Evolutionary conservation across 73 alveolate species (phyloP).

Genomic region (Effrenium voratum): DNA sequence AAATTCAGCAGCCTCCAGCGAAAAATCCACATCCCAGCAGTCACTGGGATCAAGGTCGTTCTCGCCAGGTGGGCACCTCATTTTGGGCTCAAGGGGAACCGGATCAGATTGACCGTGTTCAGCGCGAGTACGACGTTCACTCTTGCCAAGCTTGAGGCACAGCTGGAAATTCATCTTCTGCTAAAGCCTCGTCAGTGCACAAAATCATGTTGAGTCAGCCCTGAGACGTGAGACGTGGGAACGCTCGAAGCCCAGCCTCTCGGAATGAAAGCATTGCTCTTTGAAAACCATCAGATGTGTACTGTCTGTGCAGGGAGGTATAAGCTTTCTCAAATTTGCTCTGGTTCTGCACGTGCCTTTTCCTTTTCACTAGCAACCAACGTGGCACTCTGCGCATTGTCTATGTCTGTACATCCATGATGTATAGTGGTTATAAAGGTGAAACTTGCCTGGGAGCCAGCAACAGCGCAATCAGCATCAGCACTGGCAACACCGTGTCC

Average conservation of each 20-base stretch:
- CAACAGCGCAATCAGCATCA: too few species aligned
- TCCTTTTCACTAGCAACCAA: background rate
- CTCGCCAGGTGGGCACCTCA: constrained; percentile 82
- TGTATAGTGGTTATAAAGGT: background rate
- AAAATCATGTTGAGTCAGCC: background rate
- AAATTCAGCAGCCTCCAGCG: background rate
- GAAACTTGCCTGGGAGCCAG: too few species aligned
- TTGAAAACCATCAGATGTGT: background rate
- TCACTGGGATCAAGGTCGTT: constrained; percentile 84
- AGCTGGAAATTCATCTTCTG: constrained; percentile 58
- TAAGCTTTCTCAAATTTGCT: background rate
- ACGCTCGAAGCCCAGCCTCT: too few species aligned
- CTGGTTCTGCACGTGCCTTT: background rate
- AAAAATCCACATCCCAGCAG: constrained; percentile 85
- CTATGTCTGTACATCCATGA: background rate
- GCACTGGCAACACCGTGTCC: too few species aligned
- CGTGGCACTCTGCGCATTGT: background rate
- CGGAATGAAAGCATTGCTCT: constrained; percentile 60
- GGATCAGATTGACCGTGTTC: background rate
- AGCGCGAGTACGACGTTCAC: too few species aligned
- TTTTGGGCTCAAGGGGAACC: background rate
- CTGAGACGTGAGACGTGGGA: too few species aligned
- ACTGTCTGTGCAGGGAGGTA: background rate
- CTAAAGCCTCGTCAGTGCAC: constrained; percentile 35
- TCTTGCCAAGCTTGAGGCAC: constrained; percentile 24